These are phyloP conservation scores for Ophiostoma sp. DNA, from an alignment of 2,329 filamentous ascomycete genomes.

Conservation along the genomic window DNA sequence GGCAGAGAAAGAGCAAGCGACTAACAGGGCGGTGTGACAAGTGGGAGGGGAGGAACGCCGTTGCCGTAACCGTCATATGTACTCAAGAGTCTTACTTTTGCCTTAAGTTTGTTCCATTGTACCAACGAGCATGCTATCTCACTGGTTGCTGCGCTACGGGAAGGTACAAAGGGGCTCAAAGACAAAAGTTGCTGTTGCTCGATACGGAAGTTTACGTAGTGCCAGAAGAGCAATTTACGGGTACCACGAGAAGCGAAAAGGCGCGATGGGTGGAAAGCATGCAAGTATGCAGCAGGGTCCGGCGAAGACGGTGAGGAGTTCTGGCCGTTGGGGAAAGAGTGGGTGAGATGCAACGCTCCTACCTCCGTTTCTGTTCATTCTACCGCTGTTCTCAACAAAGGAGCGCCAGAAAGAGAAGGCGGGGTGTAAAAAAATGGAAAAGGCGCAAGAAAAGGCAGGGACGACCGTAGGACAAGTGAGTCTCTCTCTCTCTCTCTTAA, in stretches of 20 bases:
- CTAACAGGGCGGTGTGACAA: constrained; percentile 28
- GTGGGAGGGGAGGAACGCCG: constrained; percentile 20
- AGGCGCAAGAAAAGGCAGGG: not conserved
- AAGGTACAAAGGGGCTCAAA: constrained; percentile 9
- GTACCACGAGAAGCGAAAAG: constrained; percentile 1
- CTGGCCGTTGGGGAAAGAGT: constrained; percentile 19
- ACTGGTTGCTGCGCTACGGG: constrained; percentile 22
- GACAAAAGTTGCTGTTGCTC: not conserved
- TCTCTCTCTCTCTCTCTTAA: too few relatives aligned
- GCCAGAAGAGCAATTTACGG: not conserved
- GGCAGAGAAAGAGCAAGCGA: not conserved
- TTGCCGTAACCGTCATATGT: not conserved
- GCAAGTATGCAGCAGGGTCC: not conserved
- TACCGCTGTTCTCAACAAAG: not conserved
- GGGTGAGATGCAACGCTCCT: not conserved
- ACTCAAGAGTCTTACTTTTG: not conserved
- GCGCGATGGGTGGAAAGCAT: not conserved
- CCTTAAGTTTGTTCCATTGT: not conserved
- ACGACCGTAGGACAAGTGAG: not conserved
- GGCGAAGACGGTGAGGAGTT: constrained; percentile 22
- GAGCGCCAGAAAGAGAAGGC: constrained; percentile 2
- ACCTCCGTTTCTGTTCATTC: not conserved
- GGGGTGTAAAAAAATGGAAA: constrained; percentile 8
- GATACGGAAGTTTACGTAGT: constrained; percentile 20
- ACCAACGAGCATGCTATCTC: not conserved